Evolutionary conservation across 768 basidiomycete genomes (phyloP), one percentile per base, ranked within the genome.

Genomic region (Pilatotrama ljubarskyi): DNA sequence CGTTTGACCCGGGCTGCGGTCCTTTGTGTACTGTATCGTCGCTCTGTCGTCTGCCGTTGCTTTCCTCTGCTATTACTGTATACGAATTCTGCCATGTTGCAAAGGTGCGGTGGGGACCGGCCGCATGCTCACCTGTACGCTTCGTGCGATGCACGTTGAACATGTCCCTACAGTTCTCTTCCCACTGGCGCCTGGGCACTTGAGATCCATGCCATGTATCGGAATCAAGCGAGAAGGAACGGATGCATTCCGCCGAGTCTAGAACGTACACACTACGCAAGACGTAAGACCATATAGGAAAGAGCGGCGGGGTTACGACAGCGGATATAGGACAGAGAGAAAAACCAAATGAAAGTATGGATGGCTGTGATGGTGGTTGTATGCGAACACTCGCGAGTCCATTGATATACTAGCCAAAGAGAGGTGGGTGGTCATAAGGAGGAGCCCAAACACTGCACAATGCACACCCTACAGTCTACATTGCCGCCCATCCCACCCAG

Each of bases 181-280:
- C 29, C 4, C 29, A 10, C 29, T 5, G n/a, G n/a, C n/a, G 4
- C 10, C 29, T 32, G 5, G 29, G 29, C 29, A 10, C 29, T 10
- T 32, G 20, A 15, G 9, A 24, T n/a, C 6, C 9, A 25, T n/a
- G 20, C 22, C 13, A 43, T 43, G 42, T 43, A 17, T 6, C 15
- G 14, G 15, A 4, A 5, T 14, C 14, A 10, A 10, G 29, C 5
- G 29, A 10, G 10, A 10, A 32, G 29, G 29, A 5, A 32, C 29
- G 29, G 38, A 40, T 40, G 38, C 38, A 40, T n/a, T 40, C 38
- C 46, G 26, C 26, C 46, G 46, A 24, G 37, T 51, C 50, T 51
- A 51, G 13, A 32, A 51, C 35, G 50, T 51, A 51, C 50, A 51
- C 50, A 51, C 35, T 51, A 38, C 50, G 29, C n/a, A 14, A 35